Conservation (phyloP, 768 basidiomycete genomes). For the Glaciozyma martinii region DNA sequence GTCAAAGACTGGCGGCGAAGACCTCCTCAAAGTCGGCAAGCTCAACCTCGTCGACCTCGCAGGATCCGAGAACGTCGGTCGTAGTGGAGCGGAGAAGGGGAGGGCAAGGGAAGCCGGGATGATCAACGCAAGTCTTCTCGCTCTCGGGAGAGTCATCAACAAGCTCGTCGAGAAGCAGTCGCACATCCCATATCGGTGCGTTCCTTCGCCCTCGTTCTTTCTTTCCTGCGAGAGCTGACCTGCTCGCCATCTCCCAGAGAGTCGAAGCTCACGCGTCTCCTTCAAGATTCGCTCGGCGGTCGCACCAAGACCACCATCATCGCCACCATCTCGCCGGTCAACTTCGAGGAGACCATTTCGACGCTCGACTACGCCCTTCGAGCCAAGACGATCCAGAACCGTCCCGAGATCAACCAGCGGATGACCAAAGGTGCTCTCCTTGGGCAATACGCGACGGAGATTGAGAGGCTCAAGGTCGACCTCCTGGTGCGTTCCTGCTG, state of each 20-base stretch:
- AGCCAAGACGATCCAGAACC: conserved; percentile 90
- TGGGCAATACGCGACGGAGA: conserved; percentile 87
- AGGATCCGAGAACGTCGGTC: conserved; percentile 92
- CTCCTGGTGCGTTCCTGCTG: conserved; percentile 44
- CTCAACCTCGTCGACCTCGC: conserved; percentile 95
- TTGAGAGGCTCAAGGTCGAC: conserved; percentile 84
- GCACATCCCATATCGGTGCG: conserved; percentile 88
- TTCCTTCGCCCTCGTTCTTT: conserved; percentile 2
- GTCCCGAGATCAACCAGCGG: conserved; percentile 88
- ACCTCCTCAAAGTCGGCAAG: conserved; percentile 85
- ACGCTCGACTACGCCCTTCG: conserved; percentile 93
- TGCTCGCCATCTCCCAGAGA: conserved; percentile 51
- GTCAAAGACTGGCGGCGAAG: conserved; percentile 54
- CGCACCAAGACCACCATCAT: conserved; percentile 96
- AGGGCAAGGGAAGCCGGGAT: conserved; percentile 93
- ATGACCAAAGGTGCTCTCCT: conserved; percentile 85
- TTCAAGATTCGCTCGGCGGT: conserved; percentile 98
- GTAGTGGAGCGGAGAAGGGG: conserved; percentile 90
- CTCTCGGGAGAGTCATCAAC: conserved; percentile 94
- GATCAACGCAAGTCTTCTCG: conserved; percentile 94
- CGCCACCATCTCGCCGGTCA: conserved; percentile 90
- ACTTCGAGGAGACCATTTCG: conserved; percentile 86
- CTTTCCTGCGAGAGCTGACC: background rate
- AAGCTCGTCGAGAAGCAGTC: conserved; percentile 68
- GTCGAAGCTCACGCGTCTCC: conserved; percentile 90